Percentiles rank a stretch among this genome's conserved stretches.
Conservation (phyloP, 208 protist species). For the Borovskyia barvae region DNA sequence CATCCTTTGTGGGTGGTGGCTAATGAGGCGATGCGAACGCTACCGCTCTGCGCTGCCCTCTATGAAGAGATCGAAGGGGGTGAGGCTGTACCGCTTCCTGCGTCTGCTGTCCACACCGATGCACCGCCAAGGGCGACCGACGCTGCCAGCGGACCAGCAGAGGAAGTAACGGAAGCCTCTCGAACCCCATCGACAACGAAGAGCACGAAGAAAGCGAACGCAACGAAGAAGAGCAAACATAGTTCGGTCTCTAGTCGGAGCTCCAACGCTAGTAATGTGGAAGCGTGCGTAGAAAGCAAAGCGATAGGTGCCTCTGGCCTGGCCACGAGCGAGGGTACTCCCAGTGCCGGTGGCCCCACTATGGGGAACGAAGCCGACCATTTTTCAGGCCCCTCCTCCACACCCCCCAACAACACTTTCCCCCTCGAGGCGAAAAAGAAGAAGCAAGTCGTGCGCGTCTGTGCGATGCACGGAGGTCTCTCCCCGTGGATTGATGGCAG, state of each 20-base stretch:
- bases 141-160: constrained; percentile 53
- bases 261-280: too few relatives aligned
- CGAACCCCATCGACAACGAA: neutral
- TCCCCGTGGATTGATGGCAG: constrained; percentile 95
- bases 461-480: constrained; percentile 98
- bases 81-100: neutral
- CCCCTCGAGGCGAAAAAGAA: constrained; percentile 3
- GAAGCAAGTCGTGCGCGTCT: constrained; percentile 71
- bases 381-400: neutral
- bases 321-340: too few relatives aligned
- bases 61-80: constrained; percentile 51
- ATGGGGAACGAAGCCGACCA: too few relatives aligned
- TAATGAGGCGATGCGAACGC: constrained; percentile 72
- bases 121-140: too few relatives aligned
- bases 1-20: constrained; percentile 76
- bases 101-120: neutral
- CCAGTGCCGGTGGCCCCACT: too few relatives aligned
- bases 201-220: neutral
- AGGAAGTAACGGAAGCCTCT: constrained; percentile 86
- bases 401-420: neutral
- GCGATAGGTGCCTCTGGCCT: too few relatives aligned
- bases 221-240: neutral
- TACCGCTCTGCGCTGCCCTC: constrained; percentile 95
- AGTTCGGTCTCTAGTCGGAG: too few relatives aligned
- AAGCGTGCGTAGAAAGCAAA: too few relatives aligned